These are phyloP conservation scores for Paecilomyces dactylethromorphus DNA, from an alignment of 2,329 filamentous ascomycete species.

Conservation along the genomic window DNA sequence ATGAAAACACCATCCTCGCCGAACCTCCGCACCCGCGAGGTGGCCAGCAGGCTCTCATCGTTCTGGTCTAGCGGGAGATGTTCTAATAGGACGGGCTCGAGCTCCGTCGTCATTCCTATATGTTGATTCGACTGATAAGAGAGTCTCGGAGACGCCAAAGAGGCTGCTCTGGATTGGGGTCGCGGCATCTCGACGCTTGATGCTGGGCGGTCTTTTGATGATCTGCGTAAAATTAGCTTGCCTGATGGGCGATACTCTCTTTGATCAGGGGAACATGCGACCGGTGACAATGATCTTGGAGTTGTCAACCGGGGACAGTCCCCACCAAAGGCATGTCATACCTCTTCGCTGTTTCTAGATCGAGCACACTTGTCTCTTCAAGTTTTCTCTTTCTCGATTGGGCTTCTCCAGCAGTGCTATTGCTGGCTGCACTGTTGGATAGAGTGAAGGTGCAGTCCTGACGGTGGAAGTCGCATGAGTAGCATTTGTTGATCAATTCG, in stretches of 20 bases:
- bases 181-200: conserved; percentile 15
- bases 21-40: conserved; percentile 31
- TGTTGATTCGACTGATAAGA: conserved; percentile 33
- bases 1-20: conserved; percentile 35
- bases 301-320: neutral
- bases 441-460: conserved; percentile 38
- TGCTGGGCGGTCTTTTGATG: conserved; percentile 15
- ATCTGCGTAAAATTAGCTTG: conserved; percentile 11
- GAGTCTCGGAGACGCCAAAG: conserved; percentile 21
- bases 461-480: conserved; percentile 39
- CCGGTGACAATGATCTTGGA: neutral
- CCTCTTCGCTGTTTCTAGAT: conserved; percentile 29
- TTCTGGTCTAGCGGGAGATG: conserved; percentile 34
- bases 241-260: neutral
- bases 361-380: conserved; percentile 21
- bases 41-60: conserved; percentile 29
- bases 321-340: conserved; percentile 13
- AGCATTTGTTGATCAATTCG: conserved; percentile 37
- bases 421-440: conserved; percentile 10
- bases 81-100: conserved; percentile 34
- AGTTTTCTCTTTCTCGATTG: conserved; percentile 35
- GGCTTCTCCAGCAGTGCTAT: conserved; percentile 12
- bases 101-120: conserved; percentile 37
- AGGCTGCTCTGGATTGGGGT: conserved; percentile 4
- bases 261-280: neutral